phyloP scores from a whole-genome alignment of 371 early-diverging fungal species.

The Mucor racemosus region DNA sequence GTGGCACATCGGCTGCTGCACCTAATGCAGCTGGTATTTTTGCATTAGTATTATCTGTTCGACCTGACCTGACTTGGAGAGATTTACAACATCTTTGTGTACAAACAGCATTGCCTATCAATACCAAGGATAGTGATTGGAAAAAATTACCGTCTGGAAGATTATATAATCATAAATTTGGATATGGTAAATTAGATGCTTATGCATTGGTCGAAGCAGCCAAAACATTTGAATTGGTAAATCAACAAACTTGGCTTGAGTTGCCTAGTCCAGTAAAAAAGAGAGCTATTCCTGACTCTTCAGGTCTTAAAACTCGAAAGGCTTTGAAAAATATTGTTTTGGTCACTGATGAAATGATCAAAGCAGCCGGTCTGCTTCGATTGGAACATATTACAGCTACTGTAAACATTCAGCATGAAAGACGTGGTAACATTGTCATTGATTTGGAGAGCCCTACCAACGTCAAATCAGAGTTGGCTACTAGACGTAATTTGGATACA shows the following conservation, averaged over 20 bases:
- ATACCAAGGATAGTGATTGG: constrained; percentile 67
- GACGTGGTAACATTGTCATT: constrained; percentile 84
- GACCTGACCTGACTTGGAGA: constrained; percentile 93
- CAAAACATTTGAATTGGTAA: constrained; percentile 65
- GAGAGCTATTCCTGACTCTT: constrained; percentile 63
- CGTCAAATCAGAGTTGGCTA: constrained; percentile 71
- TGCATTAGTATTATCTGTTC: constrained; percentile 85
- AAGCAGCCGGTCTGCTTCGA: constrained; percentile 57
- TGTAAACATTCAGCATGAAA: constrained; percentile 77
- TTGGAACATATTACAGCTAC: constrained; percentile 91
- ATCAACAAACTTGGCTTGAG: constrained; percentile 64
- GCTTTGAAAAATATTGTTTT: constrained; percentile 47
- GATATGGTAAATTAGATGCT: constrained; percentile 92
- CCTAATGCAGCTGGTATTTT: constrained; percentile 94
- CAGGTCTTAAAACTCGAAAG: constrained; percentile 27
- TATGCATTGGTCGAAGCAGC: constrained; percentile 82
- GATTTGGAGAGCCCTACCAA: constrained; percentile 74
- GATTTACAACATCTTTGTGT: constrained; percentile 89
- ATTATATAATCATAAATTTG: constrained; percentile 85
- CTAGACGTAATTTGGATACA: constrained; percentile 67
- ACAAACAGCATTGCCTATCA: constrained; percentile 79
- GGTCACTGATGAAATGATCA: constrained; percentile 56
- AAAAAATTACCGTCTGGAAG: constrained; percentile 64
- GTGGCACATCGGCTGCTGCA: constrained; percentile 98
- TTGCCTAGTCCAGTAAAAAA: constrained; percentile 49